Evolutionary conservation across 192 early-diverging fungal species (phyloP).

Genomic region (Coemansia sp.): DNA sequence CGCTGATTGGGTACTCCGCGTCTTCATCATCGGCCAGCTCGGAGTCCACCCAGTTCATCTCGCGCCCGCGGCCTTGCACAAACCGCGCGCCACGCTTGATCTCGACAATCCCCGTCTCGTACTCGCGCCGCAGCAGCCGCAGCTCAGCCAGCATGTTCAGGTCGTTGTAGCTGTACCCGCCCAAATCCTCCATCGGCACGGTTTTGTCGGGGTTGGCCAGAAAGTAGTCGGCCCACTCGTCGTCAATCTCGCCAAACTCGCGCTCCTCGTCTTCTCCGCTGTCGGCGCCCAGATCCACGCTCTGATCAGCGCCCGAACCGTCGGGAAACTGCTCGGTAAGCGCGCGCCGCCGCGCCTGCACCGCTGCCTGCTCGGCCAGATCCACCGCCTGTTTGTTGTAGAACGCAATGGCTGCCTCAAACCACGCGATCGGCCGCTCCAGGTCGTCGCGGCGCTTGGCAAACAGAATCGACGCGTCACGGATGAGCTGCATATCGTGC

Average conservation of each 20-base stretch:
- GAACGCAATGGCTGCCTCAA: conserved; percentile 26
- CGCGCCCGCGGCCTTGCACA: conserved; percentile 66
- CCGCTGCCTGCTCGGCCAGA: conserved; percentile 57
- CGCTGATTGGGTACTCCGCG: conserved; percentile 57
- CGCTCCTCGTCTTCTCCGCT: background rate
- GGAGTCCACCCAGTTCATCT: conserved; percentile 57
- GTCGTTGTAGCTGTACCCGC: conserved; percentile 71
- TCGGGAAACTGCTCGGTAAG: too few species aligned
- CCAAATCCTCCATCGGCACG: conserved; percentile 48
- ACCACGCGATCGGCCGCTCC: conserved; percentile 40
- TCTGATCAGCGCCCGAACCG: too few species aligned
- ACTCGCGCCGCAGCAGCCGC: conserved; percentile 76
- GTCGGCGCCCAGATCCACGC: background rate
- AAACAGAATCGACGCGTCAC: conserved; percentile 61
- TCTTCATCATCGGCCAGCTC: conserved; percentile 58
- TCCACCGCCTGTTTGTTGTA: conserved; percentile 63
- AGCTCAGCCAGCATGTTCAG: conserved; percentile 86
- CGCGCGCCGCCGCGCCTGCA: conserved; percentile 4
- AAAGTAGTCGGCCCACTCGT: conserved; percentile 30
- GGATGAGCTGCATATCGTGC: conserved; percentile 64
- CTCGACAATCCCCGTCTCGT: conserved; percentile 64
- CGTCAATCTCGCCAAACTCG: conserved; percentile 29
- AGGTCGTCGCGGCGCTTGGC: conserved; percentile 42
- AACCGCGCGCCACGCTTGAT: conserved; percentile 71
- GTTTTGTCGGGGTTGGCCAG: conserved; percentile 19